phyloP scores from a whole-genome alignment of 305 asterid genomes.

The Lippia alba region DNA sequence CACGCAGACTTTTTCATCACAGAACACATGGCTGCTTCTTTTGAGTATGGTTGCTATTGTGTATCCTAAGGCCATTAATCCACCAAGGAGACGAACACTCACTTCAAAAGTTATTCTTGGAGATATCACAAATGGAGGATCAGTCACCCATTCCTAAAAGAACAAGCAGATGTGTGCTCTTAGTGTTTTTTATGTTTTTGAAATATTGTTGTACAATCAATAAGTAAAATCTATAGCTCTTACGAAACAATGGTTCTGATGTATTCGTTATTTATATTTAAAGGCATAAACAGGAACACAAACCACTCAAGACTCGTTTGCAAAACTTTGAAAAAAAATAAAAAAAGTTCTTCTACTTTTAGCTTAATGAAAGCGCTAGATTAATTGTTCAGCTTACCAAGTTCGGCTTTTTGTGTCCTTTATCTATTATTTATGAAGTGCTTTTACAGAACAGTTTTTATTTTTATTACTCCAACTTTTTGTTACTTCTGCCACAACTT shows the following conservation, averaged over 20 bases:
- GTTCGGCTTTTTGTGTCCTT: too few species aligned
- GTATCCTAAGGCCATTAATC: conserved; percentile 98
- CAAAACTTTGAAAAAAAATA: too few species aligned
- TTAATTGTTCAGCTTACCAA: too few species aligned
- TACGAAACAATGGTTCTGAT: too few species aligned
- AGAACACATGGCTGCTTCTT: conserved; percentile 89
- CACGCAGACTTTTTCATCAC: conserved; percentile 86
- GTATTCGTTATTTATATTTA: too few species aligned
- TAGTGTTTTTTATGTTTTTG: conserved; percentile 6
- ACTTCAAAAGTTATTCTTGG: conserved; percentile 99
- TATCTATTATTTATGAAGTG: too few species aligned
- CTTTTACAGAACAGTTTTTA: too few species aligned
- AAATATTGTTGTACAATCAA: not conserved
- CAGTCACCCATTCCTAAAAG: conserved; percentile 96
- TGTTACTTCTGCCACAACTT: too few species aligned
- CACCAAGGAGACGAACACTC: conserved; percentile 97
- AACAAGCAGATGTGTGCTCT: conserved; percentile 30
- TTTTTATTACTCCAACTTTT: too few species aligned
- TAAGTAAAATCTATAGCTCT: conserved; percentile 7
- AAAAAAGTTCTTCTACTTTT: not conserved
- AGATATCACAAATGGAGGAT: conserved; percentile 94
- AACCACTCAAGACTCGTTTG: too few species aligned
- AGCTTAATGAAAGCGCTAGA: conserved; percentile 17
- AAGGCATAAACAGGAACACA: too few species aligned
- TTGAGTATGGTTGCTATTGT: conserved; percentile 96